A percentile compares a stretch with the other conserved stretches of the same genome.
Evolutionary conservation across 768 basidiomycete genomes (phyloP).

Genomic region (Vishniacozyma victoriae): DNA sequence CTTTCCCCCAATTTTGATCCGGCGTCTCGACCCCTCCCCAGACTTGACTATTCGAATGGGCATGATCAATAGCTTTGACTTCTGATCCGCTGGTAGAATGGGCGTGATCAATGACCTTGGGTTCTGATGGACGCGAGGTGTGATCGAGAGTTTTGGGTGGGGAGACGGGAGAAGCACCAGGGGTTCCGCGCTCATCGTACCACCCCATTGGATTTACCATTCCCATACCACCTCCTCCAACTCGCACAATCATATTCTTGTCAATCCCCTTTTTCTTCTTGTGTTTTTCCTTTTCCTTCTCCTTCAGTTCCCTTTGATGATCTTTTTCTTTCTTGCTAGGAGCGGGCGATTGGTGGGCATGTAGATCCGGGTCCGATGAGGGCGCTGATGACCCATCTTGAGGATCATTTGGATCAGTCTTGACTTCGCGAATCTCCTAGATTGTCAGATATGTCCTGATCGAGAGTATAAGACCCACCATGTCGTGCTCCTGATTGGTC

Average conservation of each 20-base stretch:
- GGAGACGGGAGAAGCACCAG: background rate
- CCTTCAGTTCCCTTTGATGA: slow-evolving; percentile 1
- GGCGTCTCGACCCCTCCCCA: too few species aligned
- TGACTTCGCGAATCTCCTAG: too few species aligned
- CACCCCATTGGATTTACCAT: slow-evolving; percentile 48
- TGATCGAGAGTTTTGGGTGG: too few species aligned
- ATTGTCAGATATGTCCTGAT: too few species aligned
- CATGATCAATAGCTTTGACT: too few species aligned
- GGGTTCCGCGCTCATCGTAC: slow-evolving; percentile 30
- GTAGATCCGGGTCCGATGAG: slow-evolving; percentile 10
- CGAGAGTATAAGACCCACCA: too few species aligned
- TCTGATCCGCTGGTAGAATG: too few species aligned
- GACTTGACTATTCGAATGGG: too few species aligned
- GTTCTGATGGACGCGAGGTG: too few species aligned
- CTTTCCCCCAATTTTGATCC: too few species aligned
- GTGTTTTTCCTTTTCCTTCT: slow-evolving; percentile 20
- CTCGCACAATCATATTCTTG: slow-evolving; percentile 45
- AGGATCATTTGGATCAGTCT: background rate
- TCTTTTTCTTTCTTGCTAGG: background rate
- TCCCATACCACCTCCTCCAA: slow-evolving; percentile 47
- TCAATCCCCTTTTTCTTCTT: slow-evolving; percentile 34
- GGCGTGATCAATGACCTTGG: too few species aligned
- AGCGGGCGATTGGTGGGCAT: background rate
- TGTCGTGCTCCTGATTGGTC: too few species aligned
- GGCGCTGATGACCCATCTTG: slow-evolving; percentile 9